Base-by-base conservation (phyloP, 169 alveolate species). In the Cryptosporidium ubiquitum region DNA sequence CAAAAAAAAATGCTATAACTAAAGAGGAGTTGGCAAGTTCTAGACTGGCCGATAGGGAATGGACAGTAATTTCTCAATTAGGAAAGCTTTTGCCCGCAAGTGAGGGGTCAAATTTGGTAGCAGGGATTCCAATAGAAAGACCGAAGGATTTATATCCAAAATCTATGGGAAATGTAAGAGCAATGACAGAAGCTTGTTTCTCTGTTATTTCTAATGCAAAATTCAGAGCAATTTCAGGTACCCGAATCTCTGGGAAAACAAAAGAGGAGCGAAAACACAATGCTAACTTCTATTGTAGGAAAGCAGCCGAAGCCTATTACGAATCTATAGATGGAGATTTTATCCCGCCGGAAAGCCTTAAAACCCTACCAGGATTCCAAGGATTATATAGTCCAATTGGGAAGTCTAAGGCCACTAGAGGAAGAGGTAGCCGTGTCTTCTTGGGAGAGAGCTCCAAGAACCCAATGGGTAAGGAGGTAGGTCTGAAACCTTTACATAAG, bases 281-380 rank as follows among this genome's bases (percentile, higher is more conserved):
- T 61, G 73, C 75, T 9, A 64, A n/a, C 37, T 58, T 79, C 35
- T 79, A 79, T 42, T 79, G 89, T 29, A 61, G 79, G 58, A 79
- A 79, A 35, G 89, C 89, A 26, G 58, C 89, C 5, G 89, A 79
- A 49, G 64, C 39, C 14, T 47, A 57, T 26, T 79, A 79, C 40
- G 89, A 64, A 42, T 61, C 89, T 39, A 20, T 79, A 0, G 70
- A 58, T n/a, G 89, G 89, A 40, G 75, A 79, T 6, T 79, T 79
- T 31, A 52, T 61, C 20, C 79, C 75, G 2, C 75, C 89, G 18
- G 42, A 79, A 39, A 26, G 29, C 12, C 39, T 79, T 47, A 35
- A 37, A 44, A 39, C 33, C 14, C 68, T 79, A 4, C 89, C 89
- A 35, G 89, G 89, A 14, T 79, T 79, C 39, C 68, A 58, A 3